Evolutionary conservation across 164 flowering plant species (phyloP).

Genomic region (Cinnamomum micranthum): DNA sequence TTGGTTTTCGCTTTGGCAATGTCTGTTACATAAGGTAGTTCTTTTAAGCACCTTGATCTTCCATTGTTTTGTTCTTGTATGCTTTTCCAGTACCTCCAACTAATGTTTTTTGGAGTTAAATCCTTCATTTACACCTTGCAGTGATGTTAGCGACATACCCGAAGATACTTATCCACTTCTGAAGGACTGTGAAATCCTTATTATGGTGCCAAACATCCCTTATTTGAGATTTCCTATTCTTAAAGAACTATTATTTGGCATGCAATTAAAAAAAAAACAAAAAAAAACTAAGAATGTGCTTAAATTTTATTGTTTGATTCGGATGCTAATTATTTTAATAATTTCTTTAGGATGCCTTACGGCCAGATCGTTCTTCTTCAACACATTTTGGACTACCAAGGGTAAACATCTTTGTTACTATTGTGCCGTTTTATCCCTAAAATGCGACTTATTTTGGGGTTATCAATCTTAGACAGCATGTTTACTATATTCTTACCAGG

Average conservation of each 20-base stretch:
- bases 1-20: conserved; percentile 94
- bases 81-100: neutral
- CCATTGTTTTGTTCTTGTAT: neutral
- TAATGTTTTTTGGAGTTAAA: neutral
- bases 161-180: conserved; percentile 86
- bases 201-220: conserved; percentile 40
- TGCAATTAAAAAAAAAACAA: too few relatives aligned
- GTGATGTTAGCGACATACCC: conserved; percentile 95
- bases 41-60: neutral
- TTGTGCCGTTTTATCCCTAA: neutral
- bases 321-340: conserved; percentile 8
- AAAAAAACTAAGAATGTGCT: neutral
- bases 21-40: conserved; percentile 87
- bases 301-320: neutral
- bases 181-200: conserved; percentile 68
- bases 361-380: conserved; percentile 89
- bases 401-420: conserved; percentile 30
- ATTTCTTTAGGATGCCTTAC: conserved; percentile 66
- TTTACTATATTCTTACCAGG: conserved; percentile 34
- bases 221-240: neutral
- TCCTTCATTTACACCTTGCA: conserved; percentile 23
- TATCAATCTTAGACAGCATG: conserved; percentile 3
- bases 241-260: neutral
- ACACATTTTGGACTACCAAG: conserved; percentile 94
- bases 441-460: neutral